A percentile compares a stretch with the other conserved stretches of the same genome.
Conservation (phyloP, 164 flowering plant genomes). For the Sextonia rubra region DNA sequence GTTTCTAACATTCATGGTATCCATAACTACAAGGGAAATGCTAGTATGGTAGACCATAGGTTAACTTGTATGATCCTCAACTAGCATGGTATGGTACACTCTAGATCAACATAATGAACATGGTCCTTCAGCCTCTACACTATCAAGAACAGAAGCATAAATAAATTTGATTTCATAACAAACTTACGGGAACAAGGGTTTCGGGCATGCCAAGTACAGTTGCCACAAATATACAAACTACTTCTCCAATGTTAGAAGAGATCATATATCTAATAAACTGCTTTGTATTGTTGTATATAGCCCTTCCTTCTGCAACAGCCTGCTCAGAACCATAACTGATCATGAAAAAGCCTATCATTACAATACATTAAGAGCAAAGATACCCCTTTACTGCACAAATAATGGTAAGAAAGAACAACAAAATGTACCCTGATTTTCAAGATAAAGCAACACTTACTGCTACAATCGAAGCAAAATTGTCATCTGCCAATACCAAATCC, state of each 20-base stretch:
- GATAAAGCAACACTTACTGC: constrained; percentile 50
- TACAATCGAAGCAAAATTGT: constrained; percentile 96
- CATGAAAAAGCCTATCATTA: constrained; percentile 7
- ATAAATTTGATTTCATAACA: not conserved
- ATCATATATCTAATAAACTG: constrained; percentile 99
- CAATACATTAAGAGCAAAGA: constrained; percentile 1
- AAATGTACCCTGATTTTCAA: not conserved
- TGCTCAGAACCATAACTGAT: constrained; percentile 27
- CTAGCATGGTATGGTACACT: too few species aligned
- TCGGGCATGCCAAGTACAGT: constrained; percentile 99
- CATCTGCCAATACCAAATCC: constrained; percentile 99
- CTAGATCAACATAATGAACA: too few species aligned
- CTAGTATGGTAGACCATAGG: too few species aligned
- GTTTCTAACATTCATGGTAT: too few species aligned
- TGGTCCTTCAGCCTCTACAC: too few species aligned
- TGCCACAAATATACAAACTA: constrained; percentile 97
- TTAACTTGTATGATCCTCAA: too few species aligned
- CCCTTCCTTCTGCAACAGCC: constrained; percentile 99
- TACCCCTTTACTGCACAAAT: not conserved
- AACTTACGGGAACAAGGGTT: constrained; percentile 93
- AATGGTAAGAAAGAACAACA: not conserved
- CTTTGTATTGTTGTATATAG: constrained; percentile 96
- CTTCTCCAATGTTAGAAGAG: constrained; percentile 99
- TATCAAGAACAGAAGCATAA: not conserved
- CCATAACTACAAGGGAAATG: too few species aligned